phyloP scores from a whole-genome alignment of 2,329 filamentous ascomycete species.

The Purpureocillium takamizusanense region DNA sequence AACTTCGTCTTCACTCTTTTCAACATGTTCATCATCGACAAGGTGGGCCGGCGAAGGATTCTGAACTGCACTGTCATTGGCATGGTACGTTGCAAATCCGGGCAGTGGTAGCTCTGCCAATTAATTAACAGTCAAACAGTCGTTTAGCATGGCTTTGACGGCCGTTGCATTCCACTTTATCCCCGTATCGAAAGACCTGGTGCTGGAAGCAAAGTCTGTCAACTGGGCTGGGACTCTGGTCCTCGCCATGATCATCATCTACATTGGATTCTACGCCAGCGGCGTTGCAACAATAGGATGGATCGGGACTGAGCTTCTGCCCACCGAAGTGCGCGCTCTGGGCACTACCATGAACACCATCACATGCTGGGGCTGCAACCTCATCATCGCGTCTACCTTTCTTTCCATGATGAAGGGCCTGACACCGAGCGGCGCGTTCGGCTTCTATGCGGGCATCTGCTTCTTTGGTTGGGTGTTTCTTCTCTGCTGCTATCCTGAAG shows the following conservation, averaged over 20 bases:
- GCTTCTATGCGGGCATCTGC: conserved; percentile 41
- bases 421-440: conserved; percentile 39
- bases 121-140: conserved; percentile 12
- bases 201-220: conserved; percentile 1
- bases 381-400: conserved; percentile 41
- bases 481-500: conserved; percentile 40
- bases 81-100: too few relatives aligned
- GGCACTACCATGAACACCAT: conserved; percentile 40
- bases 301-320: conserved; percentile 36
- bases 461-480: conserved; percentile 25
- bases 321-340: conserved; percentile 36
- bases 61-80: conserved; percentile 27
- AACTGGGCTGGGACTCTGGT: conserved; percentile 21
- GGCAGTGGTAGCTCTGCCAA: too few relatives aligned
- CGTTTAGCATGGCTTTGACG: conserved; percentile 33
- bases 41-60: conserved; percentile 32
- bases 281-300: conserved; percentile 38
- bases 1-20: conserved; percentile 41
- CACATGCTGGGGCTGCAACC: conserved; percentile 35
- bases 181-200: conserved; percentile 30
- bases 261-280: conserved; percentile 26
- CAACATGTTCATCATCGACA: conserved; percentile 36
- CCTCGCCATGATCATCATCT: conserved; percentile 32
- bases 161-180: conserved; percentile 33
- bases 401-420: conserved; percentile 35